phyloP scores from a whole-genome alignment of 306 rosid species.

The Vigna mungo region DNA sequence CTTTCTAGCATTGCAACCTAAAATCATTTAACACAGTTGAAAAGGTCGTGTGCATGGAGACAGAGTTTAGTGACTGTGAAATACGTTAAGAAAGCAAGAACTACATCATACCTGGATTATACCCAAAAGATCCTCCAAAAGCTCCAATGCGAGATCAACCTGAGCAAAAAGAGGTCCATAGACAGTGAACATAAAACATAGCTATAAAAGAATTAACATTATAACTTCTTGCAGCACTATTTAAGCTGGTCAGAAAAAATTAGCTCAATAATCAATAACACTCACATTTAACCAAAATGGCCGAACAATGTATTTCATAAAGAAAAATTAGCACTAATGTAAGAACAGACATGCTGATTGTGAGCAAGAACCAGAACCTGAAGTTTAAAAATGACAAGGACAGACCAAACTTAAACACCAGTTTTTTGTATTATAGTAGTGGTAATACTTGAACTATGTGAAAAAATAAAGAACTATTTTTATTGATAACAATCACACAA shows the following conservation, averaged over 20 bases:
- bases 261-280: conserved; percentile 20
- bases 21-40: conserved; percentile 22
- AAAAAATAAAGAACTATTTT: no score
- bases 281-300: conserved; percentile 12
- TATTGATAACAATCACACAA: no score
- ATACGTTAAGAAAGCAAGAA: conserved; percentile 4
- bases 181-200: conserved; percentile 35
- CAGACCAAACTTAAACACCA: conserved; percentile 28
- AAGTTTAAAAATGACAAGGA: conserved; percentile 13
- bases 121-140: conserved; percentile 94
- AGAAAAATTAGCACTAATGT: conserved; percentile 3
- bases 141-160: conserved; percentile 94
- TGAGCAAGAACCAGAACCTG: conserved; percentile 21
- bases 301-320: conserved; percentile 9
- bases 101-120: conserved; percentile 67
- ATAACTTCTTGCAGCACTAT: neutral
- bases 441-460: neutral
- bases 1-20: conserved; percentile 25
- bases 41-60: neutral
- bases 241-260: conserved; percentile 7
- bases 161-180: conserved; percentile 45
- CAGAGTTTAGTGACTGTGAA: neutral
- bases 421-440: conserved; percentile 2
- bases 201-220: neutral
- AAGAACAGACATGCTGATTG: conserved; percentile 4